Percentiles rank a stretch among this genome's conserved stretches.
Evolutionary conservation across 208 protist genomes (phyloP).

Genomic region (Trichomonas vaginalis): DNA sequence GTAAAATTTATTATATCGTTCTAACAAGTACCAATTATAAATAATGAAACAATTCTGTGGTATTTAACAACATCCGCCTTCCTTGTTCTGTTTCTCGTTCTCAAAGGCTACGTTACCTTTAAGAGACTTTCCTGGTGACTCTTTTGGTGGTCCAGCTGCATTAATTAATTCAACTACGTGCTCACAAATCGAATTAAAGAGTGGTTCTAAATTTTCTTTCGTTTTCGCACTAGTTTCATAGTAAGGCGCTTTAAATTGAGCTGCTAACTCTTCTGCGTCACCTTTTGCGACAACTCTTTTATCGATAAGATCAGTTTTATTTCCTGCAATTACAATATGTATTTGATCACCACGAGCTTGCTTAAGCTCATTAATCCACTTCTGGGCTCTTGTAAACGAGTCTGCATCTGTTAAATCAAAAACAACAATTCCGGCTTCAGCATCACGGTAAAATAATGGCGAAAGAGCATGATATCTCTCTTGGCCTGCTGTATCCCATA

Average conservation of each 20-base stretch:
- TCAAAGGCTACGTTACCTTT: not conserved
- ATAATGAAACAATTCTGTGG: no score
- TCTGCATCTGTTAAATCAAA: not conserved
- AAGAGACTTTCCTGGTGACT: not conserved
- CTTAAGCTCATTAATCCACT: not conserved
- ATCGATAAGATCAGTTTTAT: not conserved
- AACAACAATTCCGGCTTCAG: not conserved
- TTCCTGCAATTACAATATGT: not conserved
- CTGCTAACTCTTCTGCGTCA: not conserved
- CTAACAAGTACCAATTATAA: no score
- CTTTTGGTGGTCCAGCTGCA: not conserved
- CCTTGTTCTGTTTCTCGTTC: not conserved
- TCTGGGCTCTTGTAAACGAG: not conserved
- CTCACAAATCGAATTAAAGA: not conserved
- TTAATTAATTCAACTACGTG: not conserved
- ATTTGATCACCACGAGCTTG: not conserved
- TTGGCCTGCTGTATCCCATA: conserved; percentile 9
- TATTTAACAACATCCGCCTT: not conserved
- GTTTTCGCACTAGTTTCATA: not conserved
- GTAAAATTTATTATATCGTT: no score
- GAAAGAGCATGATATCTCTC: not conserved
- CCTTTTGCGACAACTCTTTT: not conserved
- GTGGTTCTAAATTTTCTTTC: not conserved
- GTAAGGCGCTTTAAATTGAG: not conserved
- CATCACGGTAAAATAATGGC: not conserved